Evolutionary conservation across 441 rosid species (phyloP).

Genomic region (Geranium incanum): DNA sequence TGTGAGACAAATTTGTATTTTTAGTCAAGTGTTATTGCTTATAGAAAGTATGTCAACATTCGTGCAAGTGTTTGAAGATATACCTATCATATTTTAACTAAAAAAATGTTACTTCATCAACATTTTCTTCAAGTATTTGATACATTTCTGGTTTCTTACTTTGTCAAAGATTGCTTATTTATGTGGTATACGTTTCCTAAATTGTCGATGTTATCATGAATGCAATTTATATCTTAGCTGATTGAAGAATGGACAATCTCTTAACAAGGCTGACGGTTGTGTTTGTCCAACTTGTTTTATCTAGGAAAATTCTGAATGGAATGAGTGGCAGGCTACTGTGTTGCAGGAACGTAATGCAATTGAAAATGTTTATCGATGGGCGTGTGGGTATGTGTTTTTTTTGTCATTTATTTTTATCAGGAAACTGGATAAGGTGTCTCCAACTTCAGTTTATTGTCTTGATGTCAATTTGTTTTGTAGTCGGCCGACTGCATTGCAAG

Average conservation of each 20-base stretch:
- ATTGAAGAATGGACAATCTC: not conserved
- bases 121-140: not conserved
- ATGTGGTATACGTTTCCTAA: not conserved
- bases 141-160: conserved; percentile 10
- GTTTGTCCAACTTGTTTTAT: conserved; percentile 16
- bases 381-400: conserved; percentile 55
- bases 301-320: conserved; percentile 68
- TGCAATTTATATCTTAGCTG: not conserved
- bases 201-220: not conserved
- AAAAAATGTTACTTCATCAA: not conserved
- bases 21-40: too few relatives aligned
- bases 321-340: conserved; percentile 65
- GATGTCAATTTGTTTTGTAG: conserved; percentile 34
- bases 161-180: not conserved
- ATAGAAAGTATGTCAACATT: too few relatives aligned
- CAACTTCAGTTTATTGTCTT: not conserved
- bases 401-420: not conserved
- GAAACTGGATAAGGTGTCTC: not conserved
- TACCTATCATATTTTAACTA: not conserved
- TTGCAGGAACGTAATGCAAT: conserved; percentile 67
- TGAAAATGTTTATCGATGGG: conserved; percentile 89
- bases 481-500: conserved; percentile 92
- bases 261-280: not conserved
- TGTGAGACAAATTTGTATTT: too few relatives aligned
- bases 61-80: too few relatives aligned